A percentile compares a stretch with the other conserved stretches of the same genome.
Evolutionary conservation across 805 yeast genomes (phyloP).

Genomic region (Kodamaea kakaduensis): DNA sequence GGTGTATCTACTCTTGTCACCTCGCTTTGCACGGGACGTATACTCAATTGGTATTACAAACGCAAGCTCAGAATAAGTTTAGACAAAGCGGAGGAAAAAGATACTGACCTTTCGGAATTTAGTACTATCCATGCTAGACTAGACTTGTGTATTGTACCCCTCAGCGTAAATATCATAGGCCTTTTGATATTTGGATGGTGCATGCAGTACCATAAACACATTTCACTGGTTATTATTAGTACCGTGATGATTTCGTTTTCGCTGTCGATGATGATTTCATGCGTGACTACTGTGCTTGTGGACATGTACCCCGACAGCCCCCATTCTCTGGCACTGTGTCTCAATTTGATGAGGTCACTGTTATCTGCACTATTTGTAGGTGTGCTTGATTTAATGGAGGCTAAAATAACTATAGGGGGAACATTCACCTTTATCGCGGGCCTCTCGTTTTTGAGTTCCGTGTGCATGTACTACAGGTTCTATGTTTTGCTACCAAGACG

Average conservation of each 20-base stretch:
- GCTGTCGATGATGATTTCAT: constrained; percentile 52
- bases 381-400: constrained; percentile 57
- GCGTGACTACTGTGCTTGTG: constrained; percentile 61
- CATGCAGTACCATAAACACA: constrained; percentile 41
- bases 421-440: constrained; percentile 69
- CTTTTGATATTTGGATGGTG: constrained; percentile 72
- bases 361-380: constrained; percentile 68
- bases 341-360: constrained; percentile 69
- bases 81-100: constrained; percentile 16
- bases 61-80: constrained; percentile 9
- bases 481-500: constrained; percentile 1
- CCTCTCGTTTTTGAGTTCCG: constrained; percentile 24
- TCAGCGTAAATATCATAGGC: constrained; percentile 22
- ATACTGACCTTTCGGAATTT: constrained; percentile 9
- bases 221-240: constrained; percentile 55
- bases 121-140: constrained; percentile 10
- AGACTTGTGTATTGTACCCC: constrained; percentile 4
- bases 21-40: constrained; percentile 53
- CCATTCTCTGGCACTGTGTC: constrained; percentile 68
- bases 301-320: constrained; percentile 68
- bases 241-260: constrained; percentile 55
- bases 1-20: constrained; percentile 66
- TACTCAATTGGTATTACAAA: constrained; percentile 51
- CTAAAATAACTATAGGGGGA: constrained; percentile 62
- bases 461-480: constrained; percentile 5